These are phyloP conservation scores for Moricandia moricandioides DNA, from an alignment of 345 rosid genomes.

Conservation along the genomic window DNA sequence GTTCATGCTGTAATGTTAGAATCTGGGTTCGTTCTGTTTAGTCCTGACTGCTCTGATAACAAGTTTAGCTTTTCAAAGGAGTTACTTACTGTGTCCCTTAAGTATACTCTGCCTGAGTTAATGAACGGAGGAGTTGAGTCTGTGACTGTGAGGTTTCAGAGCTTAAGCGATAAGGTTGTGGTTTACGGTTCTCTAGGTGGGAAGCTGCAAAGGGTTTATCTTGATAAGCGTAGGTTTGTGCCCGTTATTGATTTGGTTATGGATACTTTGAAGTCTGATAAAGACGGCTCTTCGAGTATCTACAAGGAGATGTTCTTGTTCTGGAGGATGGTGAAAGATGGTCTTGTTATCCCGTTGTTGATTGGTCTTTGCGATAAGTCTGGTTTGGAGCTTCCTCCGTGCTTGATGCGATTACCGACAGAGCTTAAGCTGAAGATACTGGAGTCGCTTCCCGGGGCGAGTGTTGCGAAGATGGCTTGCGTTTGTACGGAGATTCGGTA, in stretches of 20 bases:
- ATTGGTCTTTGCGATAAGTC: conserved; percentile 43
- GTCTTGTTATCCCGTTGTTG: conserved; percentile 57
- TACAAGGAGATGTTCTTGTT: conserved; percentile 50
- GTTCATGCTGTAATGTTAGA: conserved; percentile 72
- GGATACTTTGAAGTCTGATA: conserved; percentile 31
- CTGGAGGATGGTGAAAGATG: conserved; percentile 78
- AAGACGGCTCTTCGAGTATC: conserved; percentile 8
- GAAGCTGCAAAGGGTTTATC: conserved; percentile 37
- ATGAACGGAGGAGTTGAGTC: conserved; percentile 29
- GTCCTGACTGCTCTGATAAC: conserved; percentile 41
- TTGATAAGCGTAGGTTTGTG: conserved; percentile 48
- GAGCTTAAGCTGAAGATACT: conserved; percentile 67
- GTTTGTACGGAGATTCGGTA: conserved; percentile 49
- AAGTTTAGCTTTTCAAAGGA: conserved; percentile 44
- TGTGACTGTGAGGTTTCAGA: conserved; percentile 49
- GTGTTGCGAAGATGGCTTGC: conserved; percentile 50
- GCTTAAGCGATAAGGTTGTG: conserved; percentile 49
- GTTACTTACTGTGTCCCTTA: conserved; percentile 45
- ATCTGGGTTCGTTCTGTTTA: conserved; percentile 59
- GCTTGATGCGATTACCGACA: conserved; percentile 58
- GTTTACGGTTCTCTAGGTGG: conserved; percentile 53
- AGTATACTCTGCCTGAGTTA: conserved; percentile 58
- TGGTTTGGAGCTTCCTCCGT: conserved; percentile 41
- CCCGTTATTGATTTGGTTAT: conserved; percentile 39
- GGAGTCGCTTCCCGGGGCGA: conserved; percentile 55